These are phyloP conservation scores for Uronychia binucleata DNA, from an alignment of 73 alveolate genomes.

Conservation along the genomic window DNA sequence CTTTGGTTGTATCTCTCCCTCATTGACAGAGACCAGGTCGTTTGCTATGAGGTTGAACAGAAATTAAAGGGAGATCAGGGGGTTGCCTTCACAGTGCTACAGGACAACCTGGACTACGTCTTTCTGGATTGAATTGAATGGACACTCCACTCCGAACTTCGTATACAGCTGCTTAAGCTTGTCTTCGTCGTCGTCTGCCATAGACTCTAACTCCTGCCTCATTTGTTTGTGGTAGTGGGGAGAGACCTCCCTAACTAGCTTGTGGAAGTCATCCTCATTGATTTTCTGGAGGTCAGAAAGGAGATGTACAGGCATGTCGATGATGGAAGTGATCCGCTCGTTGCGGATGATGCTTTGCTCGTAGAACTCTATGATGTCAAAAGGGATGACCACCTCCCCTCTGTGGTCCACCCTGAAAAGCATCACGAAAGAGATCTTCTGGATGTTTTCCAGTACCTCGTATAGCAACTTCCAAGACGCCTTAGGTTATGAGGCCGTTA, in stretches of 20 bases:
- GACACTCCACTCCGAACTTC: constrained; percentile 15
- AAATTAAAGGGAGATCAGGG: constrained; percentile 44
- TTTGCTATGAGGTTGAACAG: constrained; percentile 37
- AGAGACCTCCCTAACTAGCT: background rate
- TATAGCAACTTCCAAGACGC: constrained; percentile 28
- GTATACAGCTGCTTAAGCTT: constrained; percentile 12
- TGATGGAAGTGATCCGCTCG: background rate
- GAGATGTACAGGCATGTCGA: background rate
- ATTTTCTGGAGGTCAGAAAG: background rate
- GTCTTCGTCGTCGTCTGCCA: constrained; percentile 24
- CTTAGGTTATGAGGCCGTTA: background rate
- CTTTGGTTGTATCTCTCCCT: constrained; percentile 10
- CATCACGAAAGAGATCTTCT: constrained; percentile 10
- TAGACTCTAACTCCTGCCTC: constrained; percentile 44
- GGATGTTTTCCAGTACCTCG: background rate
- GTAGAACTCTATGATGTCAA: background rate
- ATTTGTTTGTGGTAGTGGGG: constrained; percentile 13
- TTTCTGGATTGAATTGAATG: constrained; percentile 24
- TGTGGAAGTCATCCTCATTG: background rate
- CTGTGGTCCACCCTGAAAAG: constrained; percentile 1
- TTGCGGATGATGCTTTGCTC: background rate
- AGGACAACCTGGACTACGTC: constrained; percentile 31
- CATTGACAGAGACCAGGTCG: constrained; percentile 12
- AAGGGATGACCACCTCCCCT: background rate
- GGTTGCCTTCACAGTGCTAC: constrained; percentile 63